These are phyloP conservation scores for Datisca glomerata DNA, from an alignment of 306 rosid genomes.

Conservation along the genomic window DNA sequence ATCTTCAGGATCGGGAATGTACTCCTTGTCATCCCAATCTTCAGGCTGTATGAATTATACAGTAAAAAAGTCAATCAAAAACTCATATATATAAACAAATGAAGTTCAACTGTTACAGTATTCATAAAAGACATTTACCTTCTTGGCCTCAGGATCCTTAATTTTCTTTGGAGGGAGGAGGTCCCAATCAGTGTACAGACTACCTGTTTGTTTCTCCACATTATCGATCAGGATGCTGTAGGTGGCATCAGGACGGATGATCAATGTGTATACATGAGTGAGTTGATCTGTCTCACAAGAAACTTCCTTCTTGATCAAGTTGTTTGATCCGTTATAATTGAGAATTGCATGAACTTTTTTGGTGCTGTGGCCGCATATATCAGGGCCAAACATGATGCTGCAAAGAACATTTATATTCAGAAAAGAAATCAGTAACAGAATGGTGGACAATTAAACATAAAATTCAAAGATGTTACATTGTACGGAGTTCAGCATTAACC, in stretches of 20 bases:
- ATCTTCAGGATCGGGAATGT: conserved; percentile 92
- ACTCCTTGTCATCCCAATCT: conserved; percentile 98
- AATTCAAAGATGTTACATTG: not conserved
- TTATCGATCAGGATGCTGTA: conserved; percentile 87
- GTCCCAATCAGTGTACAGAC: conserved; percentile 92
- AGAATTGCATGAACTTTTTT: conserved; percentile 98
- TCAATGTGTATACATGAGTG: conserved; percentile 80
- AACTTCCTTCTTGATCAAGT: conserved; percentile 97
- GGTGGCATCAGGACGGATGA: conserved; percentile 93
- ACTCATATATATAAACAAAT: conserved; percentile 4
- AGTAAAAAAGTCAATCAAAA: conserved; percentile 12
- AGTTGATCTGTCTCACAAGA: conserved; percentile 99
- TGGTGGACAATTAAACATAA: not conserved
- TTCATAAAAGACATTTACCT: conserved; percentile 23
- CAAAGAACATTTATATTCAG: conserved; percentile 11
- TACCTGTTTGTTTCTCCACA: conserved; percentile 90
- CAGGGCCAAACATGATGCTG: conserved; percentile 99
- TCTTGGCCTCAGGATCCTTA: conserved; percentile 94
- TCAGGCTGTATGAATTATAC: conserved; percentile 56
- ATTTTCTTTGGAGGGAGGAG: conserved; percentile 86
- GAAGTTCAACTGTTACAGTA: not conserved
- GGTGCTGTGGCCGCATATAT: conserved; percentile 96
- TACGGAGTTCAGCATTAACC: conserved; percentile 30
- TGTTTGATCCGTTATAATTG: conserved; percentile 60
- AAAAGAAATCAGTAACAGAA: conserved; percentile 12